Conservation (phyloP, 768 basidiomycete genomes). For the Lactifluus subvellereus region DNA sequence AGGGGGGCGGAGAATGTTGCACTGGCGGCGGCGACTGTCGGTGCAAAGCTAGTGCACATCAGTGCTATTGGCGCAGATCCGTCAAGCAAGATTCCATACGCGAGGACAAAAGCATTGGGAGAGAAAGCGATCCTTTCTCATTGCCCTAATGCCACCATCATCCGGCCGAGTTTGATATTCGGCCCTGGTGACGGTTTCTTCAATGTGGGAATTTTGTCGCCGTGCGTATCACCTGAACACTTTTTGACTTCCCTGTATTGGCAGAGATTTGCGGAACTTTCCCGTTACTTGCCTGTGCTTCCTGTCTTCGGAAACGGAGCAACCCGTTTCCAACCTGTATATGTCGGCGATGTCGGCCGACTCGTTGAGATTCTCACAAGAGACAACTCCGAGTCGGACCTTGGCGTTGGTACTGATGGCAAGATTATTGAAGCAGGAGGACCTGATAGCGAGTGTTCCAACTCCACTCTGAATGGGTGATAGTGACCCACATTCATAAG, state of each 20-base stretch:
- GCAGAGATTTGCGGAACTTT: constrained; percentile 59
- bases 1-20: constrained; percentile 66
- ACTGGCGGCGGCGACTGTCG: constrained; percentile 41
- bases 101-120: constrained; percentile 55
- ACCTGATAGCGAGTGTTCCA: constrained; percentile 44
- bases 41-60: constrained; percentile 58
- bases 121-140: constrained; percentile 48
- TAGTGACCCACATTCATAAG: neutral
- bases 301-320: constrained; percentile 74
- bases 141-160: constrained; percentile 50
- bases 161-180: constrained; percentile 70
- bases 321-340: constrained; percentile 66
- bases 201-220: constrained; percentile 39
- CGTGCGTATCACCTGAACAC: neutral
- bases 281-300: constrained; percentile 57
- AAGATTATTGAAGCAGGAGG: constrained; percentile 45
- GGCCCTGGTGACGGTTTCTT: constrained; percentile 76
- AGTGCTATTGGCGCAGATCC: constrained; percentile 72
- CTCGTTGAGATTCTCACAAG: constrained; percentile 55
- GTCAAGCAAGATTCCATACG: constrained; percentile 52
- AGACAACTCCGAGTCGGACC: constrained; percentile 32
- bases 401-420: constrained; percentile 34
- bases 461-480: constrained; percentile 25
- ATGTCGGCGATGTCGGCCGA: constrained; percentile 60
- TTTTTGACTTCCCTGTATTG: neutral